phyloP scores from a whole-genome alignment of 1,284 basidiomycete genomes.

The Athelia sp. region DNA sequence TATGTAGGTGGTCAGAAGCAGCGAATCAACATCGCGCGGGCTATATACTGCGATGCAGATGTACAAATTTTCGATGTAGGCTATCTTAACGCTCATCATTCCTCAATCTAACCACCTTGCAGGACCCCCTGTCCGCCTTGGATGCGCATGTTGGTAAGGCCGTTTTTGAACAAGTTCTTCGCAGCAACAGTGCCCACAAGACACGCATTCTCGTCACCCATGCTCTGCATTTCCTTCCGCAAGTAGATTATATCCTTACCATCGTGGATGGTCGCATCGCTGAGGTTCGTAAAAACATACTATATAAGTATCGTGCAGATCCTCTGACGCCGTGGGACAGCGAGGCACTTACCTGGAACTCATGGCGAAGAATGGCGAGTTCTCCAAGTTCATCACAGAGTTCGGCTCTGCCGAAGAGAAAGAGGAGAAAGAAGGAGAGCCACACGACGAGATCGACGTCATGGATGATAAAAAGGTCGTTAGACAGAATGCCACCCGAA shows the following conservation, averaged over 20 bases:
- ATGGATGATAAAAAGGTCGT: slow-evolving; percentile 11
- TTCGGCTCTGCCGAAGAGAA: slow-evolving; percentile 51
- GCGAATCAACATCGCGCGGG: slow-evolving; percentile 73
- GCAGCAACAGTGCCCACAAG: slow-evolving; percentile 54
- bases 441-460: slow-evolving; percentile 19
- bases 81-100: not conserved
- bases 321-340: too few species aligned
- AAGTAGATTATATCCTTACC: slow-evolving; percentile 73
- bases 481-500: slow-evolving; percentile 19
- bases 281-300: slow-evolving; percentile 47
- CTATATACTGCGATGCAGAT: slow-evolving; percentile 82
- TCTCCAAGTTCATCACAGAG: slow-evolving; percentile 66
- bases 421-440: slow-evolving; percentile 22
- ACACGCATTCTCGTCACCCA: slow-evolving; percentile 85
- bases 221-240: slow-evolving; percentile 75
- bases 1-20: slow-evolving; percentile 62
- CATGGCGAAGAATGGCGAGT: slow-evolving; percentile 60
- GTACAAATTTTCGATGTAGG: slow-evolving; percentile 78
- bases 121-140: slow-evolving; percentile 74
- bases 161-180: slow-evolving; percentile 82
- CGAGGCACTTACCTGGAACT: slow-evolving; percentile 68
- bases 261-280: slow-evolving; percentile 68
- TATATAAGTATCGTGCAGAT: too few species aligned
- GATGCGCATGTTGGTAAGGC: slow-evolving; percentile 87
- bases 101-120: not conserved